Evolutionary conservation across 1,284 basidiomycete species (phyloP).

Genomic region (Caloboletus firmus): DNA sequence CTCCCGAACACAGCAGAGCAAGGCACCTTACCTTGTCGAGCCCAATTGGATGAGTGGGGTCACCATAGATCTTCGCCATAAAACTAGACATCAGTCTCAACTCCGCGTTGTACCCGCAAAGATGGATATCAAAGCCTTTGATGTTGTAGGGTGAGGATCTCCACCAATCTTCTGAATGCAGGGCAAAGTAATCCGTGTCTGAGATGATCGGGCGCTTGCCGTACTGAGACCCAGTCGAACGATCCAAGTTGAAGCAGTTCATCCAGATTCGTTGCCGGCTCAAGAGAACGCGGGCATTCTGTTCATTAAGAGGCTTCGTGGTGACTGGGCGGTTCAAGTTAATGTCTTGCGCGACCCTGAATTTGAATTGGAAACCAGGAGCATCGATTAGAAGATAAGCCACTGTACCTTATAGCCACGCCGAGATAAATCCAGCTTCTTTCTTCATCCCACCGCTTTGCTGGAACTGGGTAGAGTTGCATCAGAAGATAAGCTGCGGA

Average conservation of each 20-base stretch:
- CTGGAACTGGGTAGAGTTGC: conserved; percentile 70
- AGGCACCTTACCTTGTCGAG: conserved; percentile 57
- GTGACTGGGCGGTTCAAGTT: conserved; percentile 78
- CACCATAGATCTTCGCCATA: conserved; percentile 61
- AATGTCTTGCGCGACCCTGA: conserved; percentile 76
- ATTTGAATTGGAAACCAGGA: conserved; percentile 1
- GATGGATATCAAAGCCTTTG: conserved; percentile 72
- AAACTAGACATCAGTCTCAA: conserved; percentile 65
- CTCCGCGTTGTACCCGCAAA: conserved; percentile 72
- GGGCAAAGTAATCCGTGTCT: conserved; percentile 72
- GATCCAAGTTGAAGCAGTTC: conserved; percentile 83
- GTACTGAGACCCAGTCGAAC: conserved; percentile 79
- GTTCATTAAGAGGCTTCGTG: conserved; percentile 65
- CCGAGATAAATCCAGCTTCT: conserved; percentile 79
- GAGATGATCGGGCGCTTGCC: conserved; percentile 78
- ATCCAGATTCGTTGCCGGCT: conserved; percentile 88
- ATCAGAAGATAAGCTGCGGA: conserved; percentile 73
- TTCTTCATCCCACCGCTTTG: conserved; percentile 76
- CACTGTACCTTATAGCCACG: conserved; percentile 65
- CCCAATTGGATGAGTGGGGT: conserved; percentile 71
- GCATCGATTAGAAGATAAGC: neutral
- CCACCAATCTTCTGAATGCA: conserved; percentile 77
- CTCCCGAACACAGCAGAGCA: neutral
- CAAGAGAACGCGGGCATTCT: conserved; percentile 76
- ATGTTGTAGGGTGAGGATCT: conserved; percentile 63